phyloP scores from a whole-genome alignment of 2,329 filamentous ascomycete genomes.

The Monosporascus sp. region DNA sequence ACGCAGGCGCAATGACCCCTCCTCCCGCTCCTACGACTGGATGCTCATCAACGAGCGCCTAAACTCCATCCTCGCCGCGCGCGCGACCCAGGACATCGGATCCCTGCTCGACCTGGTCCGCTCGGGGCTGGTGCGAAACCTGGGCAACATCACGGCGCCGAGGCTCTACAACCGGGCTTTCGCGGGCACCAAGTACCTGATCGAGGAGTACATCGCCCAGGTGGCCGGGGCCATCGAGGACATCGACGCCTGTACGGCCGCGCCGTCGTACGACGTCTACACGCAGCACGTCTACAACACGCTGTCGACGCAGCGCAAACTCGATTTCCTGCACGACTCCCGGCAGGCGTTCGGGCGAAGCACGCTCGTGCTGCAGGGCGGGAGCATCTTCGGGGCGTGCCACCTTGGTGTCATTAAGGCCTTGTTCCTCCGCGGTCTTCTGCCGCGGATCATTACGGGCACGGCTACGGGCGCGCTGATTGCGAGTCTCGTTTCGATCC shows the following conservation, averaged over 20 bases:
- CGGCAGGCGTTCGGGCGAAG: conserved; percentile 83
- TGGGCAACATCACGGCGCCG: conserved; percentile 83
- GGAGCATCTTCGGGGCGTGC: conserved; percentile 85
- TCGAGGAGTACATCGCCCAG: conserved; percentile 85
- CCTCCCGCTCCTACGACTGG: conserved; percentile 80
- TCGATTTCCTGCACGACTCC: conserved; percentile 82
- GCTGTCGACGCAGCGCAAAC: conserved; percentile 69
- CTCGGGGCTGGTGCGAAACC: conserved; percentile 73
- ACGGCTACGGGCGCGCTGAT: conserved; percentile 88
- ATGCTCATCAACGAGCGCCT: conserved; percentile 74
- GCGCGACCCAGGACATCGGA: conserved; percentile 66
- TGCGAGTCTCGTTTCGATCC: conserved; percentile 79
- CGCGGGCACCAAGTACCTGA: conserved; percentile 81
- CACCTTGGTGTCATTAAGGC: conserved; percentile 89
- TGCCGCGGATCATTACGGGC: conserved; percentile 87
- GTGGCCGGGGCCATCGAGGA: conserved; percentile 77
- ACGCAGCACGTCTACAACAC: conserved; percentile 14
- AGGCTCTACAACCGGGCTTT: conserved; percentile 81
- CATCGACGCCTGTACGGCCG: conserved; percentile 46
- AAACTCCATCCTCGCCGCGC: conserved; percentile 62
- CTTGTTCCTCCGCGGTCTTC: conserved; percentile 69
- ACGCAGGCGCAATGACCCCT: conserved; percentile 71
- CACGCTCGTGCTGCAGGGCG: conserved; percentile 80
- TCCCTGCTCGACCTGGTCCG: conserved; percentile 74
- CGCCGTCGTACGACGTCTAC: conserved; percentile 15